phyloP scores from a whole-genome alignment of 257 asterid species.

The Nicotiana sylvestris region DNA sequence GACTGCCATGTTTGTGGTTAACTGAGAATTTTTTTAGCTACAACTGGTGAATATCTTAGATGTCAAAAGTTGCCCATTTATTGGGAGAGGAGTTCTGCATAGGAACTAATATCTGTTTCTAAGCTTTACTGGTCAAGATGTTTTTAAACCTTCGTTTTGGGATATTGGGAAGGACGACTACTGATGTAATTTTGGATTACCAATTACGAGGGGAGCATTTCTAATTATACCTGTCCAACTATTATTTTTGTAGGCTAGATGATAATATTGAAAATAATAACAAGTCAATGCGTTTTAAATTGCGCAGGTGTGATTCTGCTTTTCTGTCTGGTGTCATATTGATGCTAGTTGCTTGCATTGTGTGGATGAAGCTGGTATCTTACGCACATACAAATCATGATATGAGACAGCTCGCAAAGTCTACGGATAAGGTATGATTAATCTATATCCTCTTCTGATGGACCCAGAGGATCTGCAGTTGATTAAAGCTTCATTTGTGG shows the following conservation, averaged over 20 bases:
- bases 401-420: slow-evolving; percentile 67
- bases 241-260: background rate
- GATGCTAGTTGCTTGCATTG: slow-evolving; percentile 74
- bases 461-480: background rate
- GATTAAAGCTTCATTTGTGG: slow-evolving; percentile 1
- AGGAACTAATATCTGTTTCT: background rate
- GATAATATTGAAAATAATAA: background rate
- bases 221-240: background rate
- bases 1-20: background rate
- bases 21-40: background rate
- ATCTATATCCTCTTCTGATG: background rate
- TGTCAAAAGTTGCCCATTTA: background rate
- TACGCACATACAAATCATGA: slow-evolving; percentile 93
- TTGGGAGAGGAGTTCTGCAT: background rate
- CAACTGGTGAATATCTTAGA: slow-evolving; percentile 5
- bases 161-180: background rate
- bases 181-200: background rate
- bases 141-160: background rate
- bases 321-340: slow-evolving; percentile 80
- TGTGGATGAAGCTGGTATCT: slow-evolving; percentile 92
- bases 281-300: slow-evolving; percentile 15
- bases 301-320: slow-evolving; percentile 88
- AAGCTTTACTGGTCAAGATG: background rate
- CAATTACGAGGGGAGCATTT: background rate
- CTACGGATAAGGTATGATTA: slow-evolving; percentile 64